Evolutionary conservation across 2,329 filamentous ascomycete genomes (phyloP).

Genomic region (Dactylellina sp.): DNA sequence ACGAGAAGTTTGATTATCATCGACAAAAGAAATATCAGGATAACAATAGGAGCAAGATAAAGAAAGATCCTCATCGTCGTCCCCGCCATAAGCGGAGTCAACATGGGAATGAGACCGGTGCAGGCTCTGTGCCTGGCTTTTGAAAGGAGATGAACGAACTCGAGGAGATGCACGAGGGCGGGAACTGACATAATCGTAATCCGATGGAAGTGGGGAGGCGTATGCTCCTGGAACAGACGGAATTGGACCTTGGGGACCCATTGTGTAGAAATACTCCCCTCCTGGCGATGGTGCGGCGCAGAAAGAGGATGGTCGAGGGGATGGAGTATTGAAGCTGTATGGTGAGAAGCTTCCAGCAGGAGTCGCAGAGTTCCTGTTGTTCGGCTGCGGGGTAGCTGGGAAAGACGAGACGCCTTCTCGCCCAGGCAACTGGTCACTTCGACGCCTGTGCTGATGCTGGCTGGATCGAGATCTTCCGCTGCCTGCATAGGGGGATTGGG

Average conservation of each 20-base stretch:
- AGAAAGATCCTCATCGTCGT: constrained; percentile 51
- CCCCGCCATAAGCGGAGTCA: constrained; percentile 53
- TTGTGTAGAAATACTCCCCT: constrained; percentile 45
- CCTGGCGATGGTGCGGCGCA: constrained; percentile 51
- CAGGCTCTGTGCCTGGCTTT: constrained; percentile 54
- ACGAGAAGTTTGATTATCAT: constrained; percentile 41
- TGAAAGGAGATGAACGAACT: constrained; percentile 56
- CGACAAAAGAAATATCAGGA: constrained; percentile 54
- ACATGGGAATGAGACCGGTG: constrained; percentile 55
- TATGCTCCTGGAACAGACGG: constrained; percentile 41
- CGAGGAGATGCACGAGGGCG: constrained; percentile 56
- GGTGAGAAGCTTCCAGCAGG: constrained; percentile 53
- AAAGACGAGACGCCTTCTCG: constrained; percentile 52
- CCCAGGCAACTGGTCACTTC: constrained; percentile 55
- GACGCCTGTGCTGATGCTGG: constrained; percentile 39
- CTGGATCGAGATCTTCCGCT: constrained; percentile 49
- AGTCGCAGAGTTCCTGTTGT: constrained; percentile 48
- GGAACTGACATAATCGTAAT: constrained; percentile 57
- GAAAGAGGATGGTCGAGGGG: constrained; percentile 47
- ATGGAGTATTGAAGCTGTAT: constrained; percentile 52
- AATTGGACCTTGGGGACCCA: constrained; percentile 51
- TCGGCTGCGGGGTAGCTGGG: constrained; percentile 54
- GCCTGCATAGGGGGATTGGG: constrained; percentile 51
- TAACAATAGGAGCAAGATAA: constrained; percentile 52
- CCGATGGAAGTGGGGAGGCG: constrained; percentile 47